Evolutionary conservation across 202 grass and related monocot species (phyloP), one percentile per base, ranked within the genome.

Genomic region (Carex sylvatica): DNA sequence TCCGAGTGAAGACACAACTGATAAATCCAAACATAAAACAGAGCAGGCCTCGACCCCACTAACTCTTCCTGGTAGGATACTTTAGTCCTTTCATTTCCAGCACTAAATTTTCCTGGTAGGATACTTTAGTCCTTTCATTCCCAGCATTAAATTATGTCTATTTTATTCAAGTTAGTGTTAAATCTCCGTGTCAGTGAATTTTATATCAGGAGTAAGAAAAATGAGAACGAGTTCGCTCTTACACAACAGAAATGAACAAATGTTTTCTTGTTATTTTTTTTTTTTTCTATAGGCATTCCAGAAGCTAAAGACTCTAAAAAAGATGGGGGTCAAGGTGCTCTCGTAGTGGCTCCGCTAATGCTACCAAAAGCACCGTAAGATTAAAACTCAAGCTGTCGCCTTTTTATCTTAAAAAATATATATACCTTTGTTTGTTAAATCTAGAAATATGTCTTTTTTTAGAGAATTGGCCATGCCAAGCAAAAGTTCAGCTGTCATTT

Each of bases 361-460:
- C 86, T 93, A 65, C 93, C 93, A 59, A 99, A 99, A 88, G 91
- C 84, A 86, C 93, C 89, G 96, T 99, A 89, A 84, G 89, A 80
- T 77, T 22, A 72, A 86, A 87, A 74, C 73, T 79, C 80, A 58
- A 82, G 31, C 10, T 70, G 14, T 79, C 69, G 4, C 3, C 16
- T 82, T 47, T 61, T 88, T 65, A 59, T 85, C 77, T 18, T 55
- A 86, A 55, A 55, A 33, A 83, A 3, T 19, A 2, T 20, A 0
- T 44, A 79, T 49, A 36, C 22, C 60, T 26, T 47, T 55, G 1
- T 64, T 74, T 2, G 44, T 38, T 70, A 73, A 88, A 82, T 78
- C 13, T 87, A 76, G 3, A 47, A 24, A 22, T 70, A 19, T 65
- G 61, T 11, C n/a, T 80, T 84, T 86, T 2, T 69, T 68, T 80